A percentile compares a stretch with the other conserved stretches of the same genome.
Evolutionary conservation across 1,284 basidiomycete genomes (phyloP).

Genomic region (Tilletia setariae): DNA sequence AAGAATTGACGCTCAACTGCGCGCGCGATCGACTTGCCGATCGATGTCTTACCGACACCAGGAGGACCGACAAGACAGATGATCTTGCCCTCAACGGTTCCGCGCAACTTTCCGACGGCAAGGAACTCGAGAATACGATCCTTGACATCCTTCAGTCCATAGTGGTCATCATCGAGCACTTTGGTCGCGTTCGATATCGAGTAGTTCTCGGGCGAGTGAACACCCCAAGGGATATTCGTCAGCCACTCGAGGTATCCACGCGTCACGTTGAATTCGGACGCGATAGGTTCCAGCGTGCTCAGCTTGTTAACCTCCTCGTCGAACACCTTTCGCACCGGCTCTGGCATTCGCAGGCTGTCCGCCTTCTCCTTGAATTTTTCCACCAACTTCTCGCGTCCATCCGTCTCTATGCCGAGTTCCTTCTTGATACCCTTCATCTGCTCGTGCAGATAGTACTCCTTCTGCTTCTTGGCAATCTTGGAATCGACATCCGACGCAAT

Average conservation of each 20-base stretch:
- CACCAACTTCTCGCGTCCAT: constrained; percentile 95
- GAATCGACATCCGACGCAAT: constrained; percentile 89
- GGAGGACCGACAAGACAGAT: constrained; percentile 94
- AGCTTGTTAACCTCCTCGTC: constrained; percentile 95
- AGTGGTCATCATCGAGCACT: constrained; percentile 93
- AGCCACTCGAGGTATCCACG: constrained; percentile 54
- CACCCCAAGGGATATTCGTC: constrained; percentile 92
- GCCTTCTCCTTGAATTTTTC: constrained; percentile 94
- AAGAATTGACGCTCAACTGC: constrained; percentile 84
- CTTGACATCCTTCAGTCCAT: constrained; percentile 89
- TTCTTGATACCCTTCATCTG: constrained; percentile 99
- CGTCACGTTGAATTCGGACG: constrained; percentile 83
- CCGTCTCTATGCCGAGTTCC: constrained; percentile 93
- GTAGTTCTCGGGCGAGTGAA: constrained; percentile 90
- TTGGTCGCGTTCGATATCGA: constrained; percentile 77
- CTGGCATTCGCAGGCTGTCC: constrained; percentile 83
- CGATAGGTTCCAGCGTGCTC: constrained; percentile 78
- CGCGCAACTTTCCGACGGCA: constrained; percentile 91
- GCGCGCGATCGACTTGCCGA: constrained; percentile 82
- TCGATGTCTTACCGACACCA: constrained; percentile 89
- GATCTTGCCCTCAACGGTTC: constrained; percentile 97
- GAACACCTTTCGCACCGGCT: constrained; percentile 85
- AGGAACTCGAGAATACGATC: constrained; percentile 97
- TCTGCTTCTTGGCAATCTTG: constrained; percentile 94
- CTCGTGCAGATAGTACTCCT: constrained; percentile 98